phyloP scores from a whole-genome alignment of 495 filamentous ascomycete species.

The Aspergillus haitiensis region DNA sequence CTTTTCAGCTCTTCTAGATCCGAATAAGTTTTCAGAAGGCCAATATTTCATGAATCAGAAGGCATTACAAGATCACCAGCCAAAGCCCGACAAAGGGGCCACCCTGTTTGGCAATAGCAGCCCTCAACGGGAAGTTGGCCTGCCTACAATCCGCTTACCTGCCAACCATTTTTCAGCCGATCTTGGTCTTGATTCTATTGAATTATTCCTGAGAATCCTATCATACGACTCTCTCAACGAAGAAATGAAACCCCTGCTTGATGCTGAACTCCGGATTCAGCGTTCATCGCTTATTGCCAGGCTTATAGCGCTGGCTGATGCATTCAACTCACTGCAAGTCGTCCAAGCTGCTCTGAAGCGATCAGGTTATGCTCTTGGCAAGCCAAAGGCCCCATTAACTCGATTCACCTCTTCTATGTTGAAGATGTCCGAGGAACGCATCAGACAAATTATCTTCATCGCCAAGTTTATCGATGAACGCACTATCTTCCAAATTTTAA shows the following conservation, averaged over 20 bases:
- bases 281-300: slow-evolving; percentile 35
- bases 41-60: slow-evolving; percentile 36
- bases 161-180: slow-evolving; percentile 23
- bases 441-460: slow-evolving; percentile 43
- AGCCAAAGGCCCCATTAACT: slow-evolving; percentile 25
- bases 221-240: slow-evolving; percentile 31
- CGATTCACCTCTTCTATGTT: slow-evolving; percentile 31
- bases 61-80: not conserved
- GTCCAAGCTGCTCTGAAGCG: slow-evolving; percentile 25
- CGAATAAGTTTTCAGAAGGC: slow-evolving; percentile 50
- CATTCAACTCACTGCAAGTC: slow-evolving; percentile 35
- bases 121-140: slow-evolving; percentile 1
- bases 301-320: slow-evolving; percentile 40
- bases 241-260: slow-evolving; percentile 23
- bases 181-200: slow-evolving; percentile 38
- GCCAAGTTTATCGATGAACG: slow-evolving; percentile 32
- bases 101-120: slow-evolving; percentile 3
- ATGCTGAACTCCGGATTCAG: slow-evolving; percentile 29
- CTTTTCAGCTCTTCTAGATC: slow-evolving; percentile 48
- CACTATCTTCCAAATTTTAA: slow-evolving; percentile 29
- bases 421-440: slow-evolving; percentile 42
- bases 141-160: slow-evolving; percentile 37
- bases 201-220: slow-evolving; percentile 40
- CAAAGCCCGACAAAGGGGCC: not conserved
- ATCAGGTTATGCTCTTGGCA: slow-evolving; percentile 34